Base-by-base conservation (phyloP, 2,329 filamentous ascomycete species). In the Alternaria sp. region DNA sequence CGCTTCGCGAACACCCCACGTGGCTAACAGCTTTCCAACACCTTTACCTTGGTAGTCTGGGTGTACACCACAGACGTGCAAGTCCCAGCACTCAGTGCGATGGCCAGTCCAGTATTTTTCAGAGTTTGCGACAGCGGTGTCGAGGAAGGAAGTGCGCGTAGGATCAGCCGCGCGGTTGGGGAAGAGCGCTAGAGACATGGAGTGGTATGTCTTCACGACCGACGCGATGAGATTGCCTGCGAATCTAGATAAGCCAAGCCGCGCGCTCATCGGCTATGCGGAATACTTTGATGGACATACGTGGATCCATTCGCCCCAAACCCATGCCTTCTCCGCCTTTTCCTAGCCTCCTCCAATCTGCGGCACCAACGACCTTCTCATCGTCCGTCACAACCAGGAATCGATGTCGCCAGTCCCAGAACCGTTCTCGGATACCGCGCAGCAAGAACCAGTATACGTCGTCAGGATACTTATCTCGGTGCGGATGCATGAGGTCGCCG, bases 21-120 rank as follows among this genome's bases (percentile, higher is more conserved):
- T 67, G 28, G 82, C 72, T 26, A 83, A 69, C 37, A 80, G 68
- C 33, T 71, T 73, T 2, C 80, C 81, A 2, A 78, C 71, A 4
- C 81, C 81, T 33, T 77, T 76, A 4, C 75, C 71, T 47, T 81
- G 77, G 46, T 76, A 78, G 1, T 74, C 71, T 2, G 81, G 81
- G 57, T 75, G 61, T 14, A 77, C 70, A 11, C 74, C 75, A 43
- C 75, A 77, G 1, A 75, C 72, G 57, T 75, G 64, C 26, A 76
- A 28, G 41, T 76, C 75, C 69, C 71, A 75, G 41, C 74, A 75
- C 37, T 75, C 72, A 0, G 71, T 30, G 8, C 69, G 71, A 18
- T 73, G 54, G 4, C 73, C 74, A 3, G 69, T 69, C 75, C 73
- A 77, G 47, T 74, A 66, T 18, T 65, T 44, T 11, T 70, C 67